Evolutionary conservation across 257 asterid species (phyloP).

Genomic region (Solanum habrochaites): DNA sequence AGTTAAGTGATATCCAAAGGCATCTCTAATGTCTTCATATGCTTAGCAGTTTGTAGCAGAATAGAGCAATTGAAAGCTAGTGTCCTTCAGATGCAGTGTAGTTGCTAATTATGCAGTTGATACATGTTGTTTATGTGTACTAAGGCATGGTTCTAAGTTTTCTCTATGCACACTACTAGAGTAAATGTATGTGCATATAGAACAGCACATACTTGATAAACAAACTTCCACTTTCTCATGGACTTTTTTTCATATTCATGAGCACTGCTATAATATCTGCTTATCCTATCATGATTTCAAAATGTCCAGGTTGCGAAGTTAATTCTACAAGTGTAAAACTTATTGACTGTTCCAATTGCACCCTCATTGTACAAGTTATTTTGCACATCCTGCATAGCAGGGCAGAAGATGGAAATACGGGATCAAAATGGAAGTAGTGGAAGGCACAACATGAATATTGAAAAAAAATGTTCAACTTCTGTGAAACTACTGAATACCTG

Average conservation of each 20-base stretch:
- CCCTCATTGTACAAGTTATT: neutral
- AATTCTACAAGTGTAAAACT: neutral
- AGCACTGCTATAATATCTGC: neutral
- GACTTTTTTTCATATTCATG: neutral
- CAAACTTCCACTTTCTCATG: neutral
- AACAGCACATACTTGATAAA: neutral
- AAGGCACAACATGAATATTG: neutral
- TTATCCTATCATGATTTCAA: neutral
- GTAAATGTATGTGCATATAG: neutral
- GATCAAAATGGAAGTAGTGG: neutral
- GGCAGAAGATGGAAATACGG: neutral
- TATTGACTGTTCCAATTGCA: neutral
- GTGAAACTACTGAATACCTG: conserved; percentile 37
- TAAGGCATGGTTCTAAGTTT: neutral
- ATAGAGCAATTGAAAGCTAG: neutral
- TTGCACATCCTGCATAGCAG: neutral
- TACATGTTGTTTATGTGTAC: neutral
- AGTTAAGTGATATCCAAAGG: neutral
- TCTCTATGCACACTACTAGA: neutral
- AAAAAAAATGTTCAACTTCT: neutral
- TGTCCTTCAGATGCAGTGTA: neutral
- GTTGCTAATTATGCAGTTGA: neutral
- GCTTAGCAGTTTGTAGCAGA: neutral
- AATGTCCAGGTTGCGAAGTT: neutral
- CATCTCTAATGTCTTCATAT: neutral